phyloP scores from a whole-genome alignment of 345 rosid genomes.

The Salix dunnii region DNA sequence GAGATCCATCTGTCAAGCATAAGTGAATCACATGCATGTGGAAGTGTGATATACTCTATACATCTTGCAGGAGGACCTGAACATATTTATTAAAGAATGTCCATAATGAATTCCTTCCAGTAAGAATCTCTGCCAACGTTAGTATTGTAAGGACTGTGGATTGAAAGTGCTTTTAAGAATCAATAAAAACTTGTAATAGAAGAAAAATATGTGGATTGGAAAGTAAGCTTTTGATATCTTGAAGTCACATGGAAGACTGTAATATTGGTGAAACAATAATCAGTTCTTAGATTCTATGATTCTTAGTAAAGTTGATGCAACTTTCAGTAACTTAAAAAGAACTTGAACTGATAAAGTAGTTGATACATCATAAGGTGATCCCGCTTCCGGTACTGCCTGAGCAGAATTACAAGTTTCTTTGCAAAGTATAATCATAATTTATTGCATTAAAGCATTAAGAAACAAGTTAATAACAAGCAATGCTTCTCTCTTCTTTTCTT shows the following conservation, averaged over 20 bases:
- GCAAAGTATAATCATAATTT: background rate
- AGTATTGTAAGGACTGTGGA: background rate
- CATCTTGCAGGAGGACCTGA: no score
- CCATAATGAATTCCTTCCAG: conserved; percentile 4
- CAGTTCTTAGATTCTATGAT: conserved; percentile 12
- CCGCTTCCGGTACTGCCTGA: background rate
- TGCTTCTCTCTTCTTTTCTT: background rate
- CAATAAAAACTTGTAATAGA: background rate
- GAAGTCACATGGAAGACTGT: conserved; percentile 18
- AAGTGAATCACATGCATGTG: background rate
- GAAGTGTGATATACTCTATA: background rate
- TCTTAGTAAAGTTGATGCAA: conserved; percentile 19
- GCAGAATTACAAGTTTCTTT: background rate
- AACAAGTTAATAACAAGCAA: background rate
- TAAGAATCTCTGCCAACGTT: conserved; percentile 12
- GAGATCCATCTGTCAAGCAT: background rate
- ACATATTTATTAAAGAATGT: background rate
- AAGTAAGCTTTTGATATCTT: conserved; percentile 14
- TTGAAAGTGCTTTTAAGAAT: conserved; percentile 10
- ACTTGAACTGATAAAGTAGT: background rate
- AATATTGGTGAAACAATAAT: conserved; percentile 18
- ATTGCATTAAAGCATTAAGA: background rate
- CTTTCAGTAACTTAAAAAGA: background rate
- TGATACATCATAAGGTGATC: background rate
- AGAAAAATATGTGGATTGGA: conserved; percentile 11